phyloP scores from a whole-genome alignment of 495 filamentous ascomycete genomes.

The Neurospora pannonica region DNA sequence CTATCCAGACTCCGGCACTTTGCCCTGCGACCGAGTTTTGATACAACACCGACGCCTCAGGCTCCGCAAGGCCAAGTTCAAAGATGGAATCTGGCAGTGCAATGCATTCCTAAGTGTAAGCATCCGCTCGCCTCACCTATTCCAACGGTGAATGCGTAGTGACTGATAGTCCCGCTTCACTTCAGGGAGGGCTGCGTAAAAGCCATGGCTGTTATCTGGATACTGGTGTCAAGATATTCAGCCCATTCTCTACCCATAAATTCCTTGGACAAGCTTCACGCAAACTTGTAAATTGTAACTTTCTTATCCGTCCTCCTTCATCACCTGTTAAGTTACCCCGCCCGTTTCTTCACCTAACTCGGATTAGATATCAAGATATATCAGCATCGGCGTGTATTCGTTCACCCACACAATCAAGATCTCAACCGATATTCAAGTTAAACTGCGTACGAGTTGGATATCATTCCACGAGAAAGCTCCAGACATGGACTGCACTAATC shows the following conservation, averaged over 20 bases:
- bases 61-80: not conserved
- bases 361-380: not conserved
- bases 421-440: not conserved
- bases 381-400: not conserved
- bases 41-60: not conserved
- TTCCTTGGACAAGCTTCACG: not conserved
- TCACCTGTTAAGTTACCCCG: not conserved
- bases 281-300: not conserved
- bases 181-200: not conserved
- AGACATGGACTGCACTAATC: not conserved
- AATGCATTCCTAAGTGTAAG: not conserved
- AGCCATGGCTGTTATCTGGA: not conserved
- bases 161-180: not conserved
- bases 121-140: not conserved
- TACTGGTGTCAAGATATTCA: not conserved
- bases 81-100: not conserved
- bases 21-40: not conserved
- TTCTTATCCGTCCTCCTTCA: not conserved
- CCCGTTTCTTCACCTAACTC: not conserved
- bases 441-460: not conserved
- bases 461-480: not conserved
- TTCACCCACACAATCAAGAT: not conserved
- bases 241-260: not conserved
- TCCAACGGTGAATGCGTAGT: not conserved
- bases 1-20: not conserved